phyloP scores from a whole-genome alignment of 441 rosid species.

The Adansonia madagascariensis region DNA sequence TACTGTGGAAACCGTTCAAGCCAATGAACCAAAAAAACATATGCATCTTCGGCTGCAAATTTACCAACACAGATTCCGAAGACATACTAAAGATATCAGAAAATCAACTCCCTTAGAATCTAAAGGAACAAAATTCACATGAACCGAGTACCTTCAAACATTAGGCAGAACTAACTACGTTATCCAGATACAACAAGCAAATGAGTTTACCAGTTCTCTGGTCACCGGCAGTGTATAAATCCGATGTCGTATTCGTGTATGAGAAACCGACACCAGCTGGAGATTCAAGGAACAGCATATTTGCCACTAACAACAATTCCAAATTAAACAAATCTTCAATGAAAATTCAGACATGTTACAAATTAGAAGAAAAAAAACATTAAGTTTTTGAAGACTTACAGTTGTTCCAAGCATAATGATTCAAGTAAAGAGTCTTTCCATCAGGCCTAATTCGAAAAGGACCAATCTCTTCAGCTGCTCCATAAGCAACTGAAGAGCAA shows the following conservation, averaged over 20 bases:
- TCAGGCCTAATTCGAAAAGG: constrained; percentile 79
- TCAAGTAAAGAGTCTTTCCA: constrained; percentile 75
- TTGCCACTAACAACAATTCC: constrained; percentile 62
- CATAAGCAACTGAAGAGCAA: constrained; percentile 89
- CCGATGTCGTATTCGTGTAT: constrained; percentile 77
- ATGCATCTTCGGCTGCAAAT: constrained; percentile 85
- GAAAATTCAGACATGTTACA: constrained; percentile 15
- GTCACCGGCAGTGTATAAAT: constrained; percentile 79
- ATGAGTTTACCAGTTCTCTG: constrained; percentile 66
- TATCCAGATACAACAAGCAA: constrained; percentile 1
- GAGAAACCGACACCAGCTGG: constrained; percentile 99
- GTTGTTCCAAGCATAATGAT: constrained; percentile 85
- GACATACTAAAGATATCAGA: constrained; percentile 26
- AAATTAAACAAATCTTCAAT: not conserved
- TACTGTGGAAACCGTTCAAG: constrained; percentile 91
- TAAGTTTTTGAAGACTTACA: constrained; percentile 41
- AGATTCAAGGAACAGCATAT: constrained; percentile 88
- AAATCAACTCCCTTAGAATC: constrained; percentile 23
- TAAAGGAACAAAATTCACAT: constrained; percentile 6
- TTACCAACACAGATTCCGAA: constrained; percentile 28
- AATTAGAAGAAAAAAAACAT: not conserved
- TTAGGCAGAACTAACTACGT: not conserved
- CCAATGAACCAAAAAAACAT: constrained; percentile 79
- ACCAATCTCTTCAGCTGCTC: constrained; percentile 89
- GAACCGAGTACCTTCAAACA: not conserved